Evolutionary conservation across 139 green algal species (phyloP).

Genomic region (Microglena sp.): DNA sequence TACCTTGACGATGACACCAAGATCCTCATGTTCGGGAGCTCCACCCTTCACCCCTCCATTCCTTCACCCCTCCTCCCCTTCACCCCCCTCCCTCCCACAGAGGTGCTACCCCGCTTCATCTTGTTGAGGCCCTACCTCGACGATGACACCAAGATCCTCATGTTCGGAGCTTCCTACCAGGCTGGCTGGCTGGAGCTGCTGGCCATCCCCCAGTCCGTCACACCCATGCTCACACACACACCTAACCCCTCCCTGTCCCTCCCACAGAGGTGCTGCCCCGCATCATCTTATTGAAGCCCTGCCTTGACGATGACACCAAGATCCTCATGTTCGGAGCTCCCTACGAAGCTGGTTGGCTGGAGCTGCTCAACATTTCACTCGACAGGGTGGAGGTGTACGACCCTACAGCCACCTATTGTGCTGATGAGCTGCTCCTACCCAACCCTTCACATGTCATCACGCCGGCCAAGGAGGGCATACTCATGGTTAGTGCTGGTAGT

Average conservation of each 20-base stretch:
- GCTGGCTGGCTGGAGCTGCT: not conserved
- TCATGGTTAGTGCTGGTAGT: too few species aligned
- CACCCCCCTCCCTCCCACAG: too few species aligned
- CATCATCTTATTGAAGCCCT: not conserved
- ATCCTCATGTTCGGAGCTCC: not conserved
- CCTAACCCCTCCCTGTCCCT: too few species aligned
- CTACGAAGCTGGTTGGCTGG: not conserved
- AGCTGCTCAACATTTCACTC: not conserved
- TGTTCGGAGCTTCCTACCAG: not conserved
- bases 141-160: slow-evolving; percentile 3
- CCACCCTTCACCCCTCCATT: too few species aligned
- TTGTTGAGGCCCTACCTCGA: not conserved
- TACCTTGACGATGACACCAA: slow-evolving; percentile 4
- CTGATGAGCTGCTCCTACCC: slow-evolving; percentile 1
- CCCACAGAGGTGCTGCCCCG: not conserved
- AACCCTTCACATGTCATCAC: not conserved
- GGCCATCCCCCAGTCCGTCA: too few species aligned
- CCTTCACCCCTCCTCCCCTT: too few species aligned
- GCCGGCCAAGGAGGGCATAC: slow-evolving; percentile 2
- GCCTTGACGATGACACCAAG: slow-evolving; percentile 2
- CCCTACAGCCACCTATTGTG: not conserved
- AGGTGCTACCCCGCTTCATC: slow-evolving; percentile 1
- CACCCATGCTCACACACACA: too few species aligned
- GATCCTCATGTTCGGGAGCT: slow-evolving; percentile 1
- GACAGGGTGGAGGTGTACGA: not conserved